A percentile compares a stretch with the other conserved stretches of the same genome.
Evolutionary conservation across 495 filamentous ascomycete genomes (phyloP).

Genomic region (Tuber magnatum): DNA sequence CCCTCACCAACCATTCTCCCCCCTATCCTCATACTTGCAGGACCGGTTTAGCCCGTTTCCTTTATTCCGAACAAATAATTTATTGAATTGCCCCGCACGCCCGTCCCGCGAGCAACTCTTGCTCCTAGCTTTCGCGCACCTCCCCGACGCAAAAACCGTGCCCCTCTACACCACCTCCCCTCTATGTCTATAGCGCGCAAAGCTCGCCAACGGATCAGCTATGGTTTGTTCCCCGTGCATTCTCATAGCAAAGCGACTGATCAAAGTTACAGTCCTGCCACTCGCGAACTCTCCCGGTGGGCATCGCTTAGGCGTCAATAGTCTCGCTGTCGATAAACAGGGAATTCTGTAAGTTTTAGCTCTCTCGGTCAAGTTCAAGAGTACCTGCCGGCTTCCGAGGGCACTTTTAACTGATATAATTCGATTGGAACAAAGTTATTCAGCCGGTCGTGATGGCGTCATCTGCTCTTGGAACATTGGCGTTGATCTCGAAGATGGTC

Average conservation of each 20-base stretch:
- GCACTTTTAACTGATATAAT: constrained; percentile 16
- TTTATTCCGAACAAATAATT: too few relatives aligned
- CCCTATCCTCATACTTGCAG: background rate
- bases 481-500: constrained; percentile 47
- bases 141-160: background rate
- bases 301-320: constrained; percentile 89
- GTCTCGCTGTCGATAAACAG: constrained; percentile 75
- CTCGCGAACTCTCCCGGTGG: constrained; percentile 84
- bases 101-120: background rate
- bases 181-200: constrained; percentile 51
- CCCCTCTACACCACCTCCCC: background rate
- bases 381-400: constrained; percentile 28
- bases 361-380: constrained; percentile 29
- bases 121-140: background rate
- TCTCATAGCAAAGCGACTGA: constrained; percentile 18
- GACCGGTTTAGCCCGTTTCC: background rate
- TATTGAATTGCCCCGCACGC: too few relatives aligned
- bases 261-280: constrained; percentile 64
- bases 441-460: constrained; percentile 88
- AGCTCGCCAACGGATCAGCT: constrained; percentile 58
- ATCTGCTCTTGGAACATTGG: constrained; percentile 93
- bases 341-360: constrained; percentile 69
- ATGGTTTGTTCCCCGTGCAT: constrained; percentile 49
- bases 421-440: constrained; percentile 59
- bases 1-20: background rate